Evolutionary conservation across 371 early-diverging fungal genomes (phyloP), one percentile per base, ranked within the genome.

Genomic region (Mucor mucedo): DNA sequence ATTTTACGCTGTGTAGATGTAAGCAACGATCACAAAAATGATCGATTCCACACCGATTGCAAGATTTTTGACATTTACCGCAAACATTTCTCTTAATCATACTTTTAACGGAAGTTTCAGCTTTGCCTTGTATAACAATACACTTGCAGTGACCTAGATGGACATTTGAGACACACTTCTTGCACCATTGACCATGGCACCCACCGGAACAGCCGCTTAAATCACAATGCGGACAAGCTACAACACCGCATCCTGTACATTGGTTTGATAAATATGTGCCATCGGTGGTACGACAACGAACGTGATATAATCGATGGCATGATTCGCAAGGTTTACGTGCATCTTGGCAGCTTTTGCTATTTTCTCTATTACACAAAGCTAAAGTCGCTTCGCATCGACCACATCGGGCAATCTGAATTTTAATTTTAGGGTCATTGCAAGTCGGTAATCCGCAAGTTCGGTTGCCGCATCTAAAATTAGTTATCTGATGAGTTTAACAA

Each of bases 111-210:
- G 47, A 21, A 4, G 33, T 39, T 6, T 47, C 41, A 11, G 55
- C n/a, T 29, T 47, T 47, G 2, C 55, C 54, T 48, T 60, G 50
- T 44, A 66, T 56, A 4, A 66, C 40, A 33, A 66, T 60, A 45
- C 66, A 66, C 52, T 56, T 56, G 11, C 66, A 66, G n/a, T 55
- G 57, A 21, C 52, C 32, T 8, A 66, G 28, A 38, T 55, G 21
- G 2, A 30, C 59, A 5, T 53, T 58, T 1, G 56, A n/a, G 1
- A 45, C 52, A 32, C 70, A 65, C 5, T 42, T 30, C 1, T 35
- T 16, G 33, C 70, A 69, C 70, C 70, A 69, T 33, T 69, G 70
- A 13, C 58, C 70, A 35, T 54, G 47, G 49, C 70, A 69, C 2
- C 57, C 54, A 7, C 65, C 65, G 0, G 52, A 50, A 39, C 70